These are phyloP conservation scores for Posidonia australis DNA, from an alignment of 106 monocot genomes.

Conservation along the genomic window DNA sequence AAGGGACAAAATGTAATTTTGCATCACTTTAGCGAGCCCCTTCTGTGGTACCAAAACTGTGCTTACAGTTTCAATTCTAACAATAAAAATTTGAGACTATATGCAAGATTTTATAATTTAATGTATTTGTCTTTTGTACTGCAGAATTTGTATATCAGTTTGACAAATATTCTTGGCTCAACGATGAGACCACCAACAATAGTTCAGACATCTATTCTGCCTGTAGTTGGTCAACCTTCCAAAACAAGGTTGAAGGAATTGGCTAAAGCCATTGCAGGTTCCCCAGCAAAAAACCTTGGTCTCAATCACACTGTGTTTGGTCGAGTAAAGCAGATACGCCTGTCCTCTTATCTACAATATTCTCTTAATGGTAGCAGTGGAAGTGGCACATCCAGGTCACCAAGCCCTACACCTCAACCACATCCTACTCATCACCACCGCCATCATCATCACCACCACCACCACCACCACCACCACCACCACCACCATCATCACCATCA, in stretches of 20 bases:
- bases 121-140: neutral
- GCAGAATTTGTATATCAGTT: constrained; percentile 77
- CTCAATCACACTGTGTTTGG: constrained; percentile 93
- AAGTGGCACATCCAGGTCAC: constrained; percentile 19
- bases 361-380: constrained; percentile 42
- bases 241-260: constrained; percentile 68
- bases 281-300: constrained; percentile 71
- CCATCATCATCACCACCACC: constrained; percentile 38
- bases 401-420: constrained; percentile 59
- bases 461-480: constrained; percentile 54
- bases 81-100: no score
- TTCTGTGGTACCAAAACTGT: no score
- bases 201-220: constrained; percentile 65
- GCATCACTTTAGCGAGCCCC: no score
- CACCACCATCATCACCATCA: constrained; percentile 32
- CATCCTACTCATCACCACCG: constrained; percentile 19
- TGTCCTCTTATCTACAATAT: constrained; percentile 76
- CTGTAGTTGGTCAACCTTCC: constrained; percentile 69
- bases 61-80: no score
- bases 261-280: constrained; percentile 58
- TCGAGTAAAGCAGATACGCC: constrained; percentile 83
- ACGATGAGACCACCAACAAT: constrained; percentile 64
- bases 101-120: no score
- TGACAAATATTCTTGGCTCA: constrained; percentile 83
- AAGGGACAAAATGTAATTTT: no score